Base-by-base conservation (phyloP, 1,284 basidiomycete species). In the Kalmanozyma brasiliensis region DNA sequence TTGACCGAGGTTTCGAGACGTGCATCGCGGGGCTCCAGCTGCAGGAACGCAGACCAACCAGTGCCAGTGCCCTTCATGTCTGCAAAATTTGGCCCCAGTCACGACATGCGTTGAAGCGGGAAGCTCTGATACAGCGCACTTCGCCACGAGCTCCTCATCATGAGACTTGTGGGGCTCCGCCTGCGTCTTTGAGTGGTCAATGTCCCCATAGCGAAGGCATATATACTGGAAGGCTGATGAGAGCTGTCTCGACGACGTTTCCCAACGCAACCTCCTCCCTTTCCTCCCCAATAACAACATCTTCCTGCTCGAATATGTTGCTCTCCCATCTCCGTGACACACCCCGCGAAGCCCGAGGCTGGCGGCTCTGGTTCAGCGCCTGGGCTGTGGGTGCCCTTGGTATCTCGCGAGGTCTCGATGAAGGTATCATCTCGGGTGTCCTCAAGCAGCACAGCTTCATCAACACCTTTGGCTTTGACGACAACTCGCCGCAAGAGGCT, bases 341-440 rank as follows among this genome's bases (percentile, higher is more conserved):
- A 9, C 65, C 65, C 23, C 49, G 49, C n/a, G 65, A 68, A 33
- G 65, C 65, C 10, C 40, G 65, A n/a, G 59, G 58, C 24, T 68
- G 65, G 65, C 52, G 65, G 10, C 59, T 68, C 4, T 68, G 65
- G 59, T 55, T 56, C 58, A 52, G 49, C 32, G 65, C 59, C 26
- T 68, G 65, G 52, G 65, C 65, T 23, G 59, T 68, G 16, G 65
- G 65, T 41, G 58, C 65, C 8, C 59, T 68, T 8, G 73, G 73
- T 45, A 62, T 64, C 43, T 44, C 64, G 4, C 73, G 73, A 29
- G 73, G 73, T 55, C 65, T 73, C 30, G 73, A 75, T 24, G 73
- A 75, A 34, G 73, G 73, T 30, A 66, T 75, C 44, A 73, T 75
- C 37, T 63, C 59, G 4, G 64, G 64, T 44, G 45, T 57, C 8